phyloP scores from a whole-genome alignment of 2,329 filamentous ascomycete species.

The Metarhizium humberi region DNA sequence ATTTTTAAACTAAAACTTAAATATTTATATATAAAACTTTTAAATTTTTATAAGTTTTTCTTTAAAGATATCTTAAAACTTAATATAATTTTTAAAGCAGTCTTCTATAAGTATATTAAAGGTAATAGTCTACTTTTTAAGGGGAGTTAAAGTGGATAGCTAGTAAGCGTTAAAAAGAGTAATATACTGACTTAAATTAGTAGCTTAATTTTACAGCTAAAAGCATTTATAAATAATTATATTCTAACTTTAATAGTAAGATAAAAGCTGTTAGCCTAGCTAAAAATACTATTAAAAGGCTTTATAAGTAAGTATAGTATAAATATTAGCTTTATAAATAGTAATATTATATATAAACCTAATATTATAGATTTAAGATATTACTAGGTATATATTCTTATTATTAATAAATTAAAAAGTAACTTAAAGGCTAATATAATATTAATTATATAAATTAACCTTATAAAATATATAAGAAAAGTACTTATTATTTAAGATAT shows the following conservation, averaged over 20 bases:
- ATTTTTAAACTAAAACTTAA: slow-evolving; percentile 26
- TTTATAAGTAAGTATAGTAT: slow-evolving; percentile 15
- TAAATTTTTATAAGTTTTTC: slow-evolving; percentile 21
- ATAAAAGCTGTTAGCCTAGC: slow-evolving; percentile 18
- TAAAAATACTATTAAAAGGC: slow-evolving; percentile 15
- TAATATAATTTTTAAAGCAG: slow-evolving; percentile 17
- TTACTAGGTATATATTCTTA: slow-evolving; percentile 32
- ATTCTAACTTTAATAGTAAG: slow-evolving; percentile 9
- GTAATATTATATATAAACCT: neutral
- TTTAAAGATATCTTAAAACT: slow-evolving; percentile 23
- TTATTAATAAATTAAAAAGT: slow-evolving; percentile 36
- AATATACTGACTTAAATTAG: slow-evolving; percentile 21
- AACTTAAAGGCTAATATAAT: slow-evolving; percentile 23
- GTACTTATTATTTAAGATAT: slow-evolving; percentile 27
- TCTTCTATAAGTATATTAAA: slow-evolving; percentile 16
- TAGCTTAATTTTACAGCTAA: slow-evolving; percentile 18
- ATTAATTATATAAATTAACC: slow-evolving; percentile 28
- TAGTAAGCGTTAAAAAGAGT: too few relatives aligned
- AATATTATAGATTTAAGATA: slow-evolving; percentile 15
- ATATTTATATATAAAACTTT: slow-evolving; percentile 24
- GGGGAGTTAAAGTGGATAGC: too few relatives aligned
- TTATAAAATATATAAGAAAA: slow-evolving; percentile 32
- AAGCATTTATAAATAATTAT: slow-evolving; percentile 14
- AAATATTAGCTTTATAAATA: slow-evolving; percentile 19
- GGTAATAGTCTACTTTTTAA: too few relatives aligned